phyloP scores from a whole-genome alignment of 2,329 filamentous ascomycete species.

The Huntiella bhutanensis region DNA sequence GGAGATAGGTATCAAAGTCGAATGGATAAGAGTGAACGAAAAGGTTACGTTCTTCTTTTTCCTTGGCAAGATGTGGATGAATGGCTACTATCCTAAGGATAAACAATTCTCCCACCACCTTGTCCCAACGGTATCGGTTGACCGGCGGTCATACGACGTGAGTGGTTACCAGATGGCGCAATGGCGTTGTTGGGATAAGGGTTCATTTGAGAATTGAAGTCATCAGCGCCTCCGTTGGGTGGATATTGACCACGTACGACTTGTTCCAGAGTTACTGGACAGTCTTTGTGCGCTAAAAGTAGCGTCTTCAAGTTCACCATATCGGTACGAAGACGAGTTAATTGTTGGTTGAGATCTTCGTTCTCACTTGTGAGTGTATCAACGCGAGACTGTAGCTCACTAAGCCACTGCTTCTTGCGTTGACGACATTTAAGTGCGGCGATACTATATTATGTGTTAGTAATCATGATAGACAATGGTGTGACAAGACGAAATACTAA shows the following conservation, averaged over 20 bases:
- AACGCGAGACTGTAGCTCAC: conserved; percentile 84
- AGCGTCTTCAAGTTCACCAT: conserved; percentile 89
- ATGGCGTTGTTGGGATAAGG: conserved; percentile 22
- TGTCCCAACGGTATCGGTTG: conserved; percentile 10
- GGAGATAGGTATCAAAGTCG: neutral
- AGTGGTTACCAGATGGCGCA: neutral
- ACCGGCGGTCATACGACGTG: conserved; percentile 8
- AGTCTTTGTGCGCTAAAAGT: conserved; percentile 87
- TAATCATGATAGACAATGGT: conserved; percentile 14
- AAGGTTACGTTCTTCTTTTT: no score
- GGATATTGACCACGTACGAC: conserved; percentile 23
- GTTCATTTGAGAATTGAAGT: conserved; percentile 36
- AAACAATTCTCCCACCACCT: neutral
- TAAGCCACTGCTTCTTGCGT: conserved; percentile 96
- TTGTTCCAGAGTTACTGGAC: conserved; percentile 77
- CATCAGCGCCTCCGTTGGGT: conserved; percentile 33
- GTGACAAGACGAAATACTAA: conserved; percentile 25
- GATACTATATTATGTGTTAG: conserved; percentile 37
- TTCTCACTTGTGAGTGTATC: conserved; percentile 87
- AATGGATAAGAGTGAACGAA: neutral
- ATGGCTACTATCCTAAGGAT: no score
- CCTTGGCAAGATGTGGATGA: no score
- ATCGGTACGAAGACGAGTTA: conserved; percentile 72
- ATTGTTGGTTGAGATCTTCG: conserved; percentile 65
- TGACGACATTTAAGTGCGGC: conserved; percentile 93